phyloP scores from a whole-genome alignment of 352 stramenopile genomes.

The Pythium vanterpoolii region DNA sequence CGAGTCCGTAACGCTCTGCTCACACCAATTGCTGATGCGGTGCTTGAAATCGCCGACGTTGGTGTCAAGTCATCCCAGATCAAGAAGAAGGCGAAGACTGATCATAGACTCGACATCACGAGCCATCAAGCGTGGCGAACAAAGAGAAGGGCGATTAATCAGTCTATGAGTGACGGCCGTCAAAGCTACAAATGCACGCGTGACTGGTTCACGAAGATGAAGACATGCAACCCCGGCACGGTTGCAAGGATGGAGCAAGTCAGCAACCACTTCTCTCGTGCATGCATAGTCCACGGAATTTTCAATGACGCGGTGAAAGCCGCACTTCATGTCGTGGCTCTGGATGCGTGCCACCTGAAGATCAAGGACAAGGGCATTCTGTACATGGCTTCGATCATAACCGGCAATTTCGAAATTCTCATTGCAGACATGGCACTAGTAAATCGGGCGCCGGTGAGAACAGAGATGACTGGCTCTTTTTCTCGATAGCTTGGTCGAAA shows the following conservation, averaged over 20 bases:
- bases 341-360: not conserved
- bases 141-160: not conserved
- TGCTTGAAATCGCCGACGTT: slow-evolving; percentile 8
- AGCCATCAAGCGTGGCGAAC: slow-evolving; percentile 4
- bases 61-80: slow-evolving; percentile 1
- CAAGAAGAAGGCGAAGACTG: slow-evolving; percentile 2
- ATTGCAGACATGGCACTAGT: not conserved
- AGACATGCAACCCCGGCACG: not conserved
- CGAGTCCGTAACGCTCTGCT: not conserved
- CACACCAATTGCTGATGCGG: slow-evolving; percentile 3
- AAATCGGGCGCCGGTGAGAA: not conserved
- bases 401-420: not conserved
- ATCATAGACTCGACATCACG: slow-evolving; percentile 1
- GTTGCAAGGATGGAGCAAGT: not conserved
- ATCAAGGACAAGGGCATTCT: not conserved
- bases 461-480: slow-evolving; percentile 10
- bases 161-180: not conserved
- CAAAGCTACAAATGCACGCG: slow-evolving; percentile 8
- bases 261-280: slow-evolving; percentile 6
- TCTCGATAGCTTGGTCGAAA: not conserved
- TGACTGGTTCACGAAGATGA: slow-evolving; percentile 4
- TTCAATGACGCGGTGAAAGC: not conserved
- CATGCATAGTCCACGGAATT: slow-evolving; percentile 8
- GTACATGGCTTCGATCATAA: not conserved
- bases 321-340: not conserved